Conservation (phyloP, 2,329 filamentous ascomycete genomes). For the Verticillium tricorpus region DNA sequence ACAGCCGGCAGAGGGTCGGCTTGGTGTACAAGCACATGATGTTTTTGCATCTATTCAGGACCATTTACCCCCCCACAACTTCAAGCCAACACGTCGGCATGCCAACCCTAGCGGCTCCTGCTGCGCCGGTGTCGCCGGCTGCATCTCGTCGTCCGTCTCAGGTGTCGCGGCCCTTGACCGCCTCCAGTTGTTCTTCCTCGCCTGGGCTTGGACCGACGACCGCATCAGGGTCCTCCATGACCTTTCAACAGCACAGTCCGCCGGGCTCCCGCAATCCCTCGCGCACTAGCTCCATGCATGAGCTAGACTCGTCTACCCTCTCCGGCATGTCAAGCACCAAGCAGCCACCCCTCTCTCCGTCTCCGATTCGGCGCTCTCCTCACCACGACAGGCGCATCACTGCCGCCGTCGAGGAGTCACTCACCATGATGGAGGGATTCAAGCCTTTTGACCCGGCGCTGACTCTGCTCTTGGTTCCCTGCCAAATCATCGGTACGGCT, state of each 20-base stretch:
- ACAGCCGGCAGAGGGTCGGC: conserved; percentile 51
- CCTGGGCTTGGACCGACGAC: conserved; percentile 19
- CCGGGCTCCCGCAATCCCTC: conserved; percentile 28
- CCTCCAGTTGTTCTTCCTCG: conserved; percentile 29
- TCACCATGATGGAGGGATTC: conserved; percentile 51
- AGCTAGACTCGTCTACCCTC: conserved; percentile 12
- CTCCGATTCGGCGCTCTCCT: conserved; percentile 40
- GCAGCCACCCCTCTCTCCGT: conserved; percentile 32
- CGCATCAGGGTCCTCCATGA: conserved; percentile 9
- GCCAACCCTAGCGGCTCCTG: conserved; percentile 6
- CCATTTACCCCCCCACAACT: conserved; percentile 49
- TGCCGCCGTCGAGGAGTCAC: conserved; percentile 51
- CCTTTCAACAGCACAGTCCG: conserved; percentile 23
- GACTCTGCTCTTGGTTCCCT: conserved; percentile 56
- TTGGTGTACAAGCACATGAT: conserved; percentile 62
- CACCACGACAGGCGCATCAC: conserved; percentile 49
- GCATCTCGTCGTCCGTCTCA: conserved; percentile 13
- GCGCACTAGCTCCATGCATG: conserved; percentile 35
- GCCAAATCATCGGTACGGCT: conserved; percentile 56
- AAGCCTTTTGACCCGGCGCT: conserved; percentile 54
- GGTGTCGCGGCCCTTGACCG: conserved; percentile 11
- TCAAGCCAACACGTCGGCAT: conserved; percentile 5
- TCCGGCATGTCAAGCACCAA: conserved; percentile 3
- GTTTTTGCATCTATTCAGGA: conserved; percentile 60
- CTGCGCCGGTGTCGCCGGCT: conserved; percentile 9